phyloP scores from a whole-genome alignment of 106 monocot genomes.

The Agapanthus africanus region DNA sequence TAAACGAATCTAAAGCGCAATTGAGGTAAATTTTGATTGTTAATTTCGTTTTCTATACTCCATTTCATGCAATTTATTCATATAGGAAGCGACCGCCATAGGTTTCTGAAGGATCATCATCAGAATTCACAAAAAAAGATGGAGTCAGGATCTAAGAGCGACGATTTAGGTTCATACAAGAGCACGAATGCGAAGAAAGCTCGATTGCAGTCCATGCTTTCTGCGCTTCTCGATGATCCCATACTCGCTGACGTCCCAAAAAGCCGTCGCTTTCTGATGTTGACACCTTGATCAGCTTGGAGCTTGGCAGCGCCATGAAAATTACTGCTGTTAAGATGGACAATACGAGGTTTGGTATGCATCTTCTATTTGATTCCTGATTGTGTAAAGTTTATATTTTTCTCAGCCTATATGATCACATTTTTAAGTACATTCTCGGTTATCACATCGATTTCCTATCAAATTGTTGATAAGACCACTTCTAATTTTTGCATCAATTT shows the following conservation, averaged over 20 bases:
- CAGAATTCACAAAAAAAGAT: too few species aligned
- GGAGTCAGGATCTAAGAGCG: constrained; percentile 25
- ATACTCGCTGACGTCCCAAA: constrained; percentile 73
- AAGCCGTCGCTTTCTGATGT: constrained; percentile 69
- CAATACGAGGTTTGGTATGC: constrained; percentile 61
- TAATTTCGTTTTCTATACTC: too few species aligned
- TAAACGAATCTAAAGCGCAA: too few species aligned
- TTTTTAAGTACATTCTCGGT: too few species aligned
- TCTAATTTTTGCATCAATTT: too few species aligned
- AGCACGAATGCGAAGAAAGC: constrained; percentile 53
- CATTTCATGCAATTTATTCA: too few species aligned
- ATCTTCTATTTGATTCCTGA: too few species aligned
- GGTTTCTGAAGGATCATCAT: too few species aligned
- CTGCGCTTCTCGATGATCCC: constrained; percentile 77
- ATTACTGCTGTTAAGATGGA: constrained; percentile 76
- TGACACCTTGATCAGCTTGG: constrained; percentile 70
- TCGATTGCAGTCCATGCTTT: constrained; percentile 52
- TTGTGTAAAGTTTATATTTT: too few species aligned
- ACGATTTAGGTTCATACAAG: constrained; percentile 42
- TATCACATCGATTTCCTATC: not conserved
- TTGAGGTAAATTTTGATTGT: too few species aligned
- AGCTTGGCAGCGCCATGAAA: constrained; percentile 89
- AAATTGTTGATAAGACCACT: constrained; percentile 7
- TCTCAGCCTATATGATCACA: too few species aligned
- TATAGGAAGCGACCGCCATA: too few species aligned